phyloP scores from a whole-genome alignment of 2,329 filamentous ascomycete genomes.

The Fusarium duplospermum region DNA sequence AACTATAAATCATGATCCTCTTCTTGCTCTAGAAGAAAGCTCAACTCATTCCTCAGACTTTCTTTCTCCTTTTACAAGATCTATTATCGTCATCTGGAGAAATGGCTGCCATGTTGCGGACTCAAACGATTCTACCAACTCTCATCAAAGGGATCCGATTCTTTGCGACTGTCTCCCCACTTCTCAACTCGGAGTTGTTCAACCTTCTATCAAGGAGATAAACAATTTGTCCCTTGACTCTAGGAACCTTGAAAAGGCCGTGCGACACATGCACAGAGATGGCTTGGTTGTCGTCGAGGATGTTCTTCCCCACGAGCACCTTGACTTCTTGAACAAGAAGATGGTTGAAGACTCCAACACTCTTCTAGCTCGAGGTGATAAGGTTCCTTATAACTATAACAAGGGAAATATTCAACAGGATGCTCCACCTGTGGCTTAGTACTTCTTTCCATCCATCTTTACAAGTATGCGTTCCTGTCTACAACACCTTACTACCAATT shows the following conservation, averaged over 20 bases:
- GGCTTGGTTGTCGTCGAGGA: conserved; percentile 68
- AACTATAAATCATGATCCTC: conserved; percentile 31
- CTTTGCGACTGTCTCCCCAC: conserved; percentile 17
- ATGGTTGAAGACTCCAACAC: conserved; percentile 69
- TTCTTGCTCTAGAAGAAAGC: not conserved
- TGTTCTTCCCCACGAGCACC: conserved; percentile 60
- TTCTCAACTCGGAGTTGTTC: conserved; percentile 36
- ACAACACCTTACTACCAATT: accelerated
- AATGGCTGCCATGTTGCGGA: conserved; percentile 19
- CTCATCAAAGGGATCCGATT: conserved; percentile 9
- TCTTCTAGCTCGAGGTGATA: conserved; percentile 63
- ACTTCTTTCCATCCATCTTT: conserved; percentile 63
- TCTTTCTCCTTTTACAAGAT: accelerated
- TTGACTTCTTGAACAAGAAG: conserved; percentile 66
- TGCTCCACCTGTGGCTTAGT: conserved; percentile 61
- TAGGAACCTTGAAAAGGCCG: conserved; percentile 66
- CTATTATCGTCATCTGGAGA: not conserved
- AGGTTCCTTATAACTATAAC: conserved; percentile 72
- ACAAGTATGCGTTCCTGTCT: conserved; percentile 55
- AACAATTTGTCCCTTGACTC: conserved; percentile 52
- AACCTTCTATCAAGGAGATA: conserved; percentile 56
- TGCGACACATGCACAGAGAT: conserved; percentile 62
- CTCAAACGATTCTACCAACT: conserved; percentile 6
- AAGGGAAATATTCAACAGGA: conserved; percentile 72
- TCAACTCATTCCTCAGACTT: not conserved